These are phyloP conservation scores for Fennellomyces sp. DNA, from an alignment of 371 early-diverging fungal species.

Conservation along the genomic window DNA sequence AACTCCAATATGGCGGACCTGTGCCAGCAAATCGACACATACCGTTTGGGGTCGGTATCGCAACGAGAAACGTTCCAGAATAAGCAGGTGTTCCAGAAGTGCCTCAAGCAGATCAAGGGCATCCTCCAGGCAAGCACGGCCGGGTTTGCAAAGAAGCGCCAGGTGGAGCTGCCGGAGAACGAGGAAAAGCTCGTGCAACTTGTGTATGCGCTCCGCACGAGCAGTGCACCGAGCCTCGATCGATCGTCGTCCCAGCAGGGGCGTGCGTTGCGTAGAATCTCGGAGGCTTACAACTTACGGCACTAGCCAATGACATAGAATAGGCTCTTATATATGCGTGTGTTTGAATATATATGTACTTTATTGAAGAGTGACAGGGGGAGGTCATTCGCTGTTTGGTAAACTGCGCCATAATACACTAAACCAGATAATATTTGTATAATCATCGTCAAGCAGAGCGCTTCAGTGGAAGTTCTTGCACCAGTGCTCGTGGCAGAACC, in stretches of 20 bases:
- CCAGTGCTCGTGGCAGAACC: conserved; percentile 24
- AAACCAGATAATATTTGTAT: too few relatives aligned
- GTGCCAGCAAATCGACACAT: conserved; percentile 54
- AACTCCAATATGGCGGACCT: conserved; percentile 56
- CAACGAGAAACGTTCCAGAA: conserved; percentile 53
- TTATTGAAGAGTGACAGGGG: too few relatives aligned
- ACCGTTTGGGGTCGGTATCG: conserved; percentile 42
- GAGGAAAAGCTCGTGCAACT: conserved; percentile 48
- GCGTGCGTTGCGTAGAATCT: conserved; percentile 42
- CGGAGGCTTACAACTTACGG: conserved; percentile 49
- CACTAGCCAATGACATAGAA: neutral
- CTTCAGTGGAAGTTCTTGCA: conserved; percentile 14
- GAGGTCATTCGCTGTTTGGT: too few relatives aligned
- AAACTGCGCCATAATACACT: too few relatives aligned
- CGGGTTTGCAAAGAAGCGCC: conserved; percentile 40
- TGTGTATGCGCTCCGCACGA: conserved; percentile 44
- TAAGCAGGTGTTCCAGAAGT: conserved; percentile 53
- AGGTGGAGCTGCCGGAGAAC: conserved; percentile 27
- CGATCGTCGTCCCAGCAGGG: conserved; percentile 21
- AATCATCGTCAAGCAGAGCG: too few relatives aligned
- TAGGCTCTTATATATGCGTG: neutral
- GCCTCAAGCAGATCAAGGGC: conserved; percentile 51
- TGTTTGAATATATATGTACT: too few relatives aligned
- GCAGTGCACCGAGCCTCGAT: conserved; percentile 30
- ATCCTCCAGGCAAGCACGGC: conserved; percentile 40